These are phyloP conservation scores for Beauveria asiatica DNA, from an alignment of 2,329 filamentous ascomycete species.

Conservation along the genomic window DNA sequence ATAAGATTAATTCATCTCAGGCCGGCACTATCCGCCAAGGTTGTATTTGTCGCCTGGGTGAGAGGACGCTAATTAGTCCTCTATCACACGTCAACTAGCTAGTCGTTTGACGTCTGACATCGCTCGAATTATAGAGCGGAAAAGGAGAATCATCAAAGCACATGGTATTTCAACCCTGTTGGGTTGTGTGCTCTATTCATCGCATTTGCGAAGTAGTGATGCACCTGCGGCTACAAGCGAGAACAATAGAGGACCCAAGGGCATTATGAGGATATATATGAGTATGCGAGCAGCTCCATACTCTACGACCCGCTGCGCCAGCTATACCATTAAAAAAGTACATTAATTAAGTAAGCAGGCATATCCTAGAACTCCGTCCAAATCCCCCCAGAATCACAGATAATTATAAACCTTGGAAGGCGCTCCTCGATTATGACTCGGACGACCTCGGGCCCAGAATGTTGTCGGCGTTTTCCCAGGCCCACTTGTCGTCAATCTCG, in stretches of 20 bases:
- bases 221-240: too few species aligned
- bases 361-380: too few species aligned
- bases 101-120: not conserved
- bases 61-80: not conserved
- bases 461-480: constrained; percentile 1
- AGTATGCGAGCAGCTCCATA: too few species aligned
- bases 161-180: not conserved
- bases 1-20: not conserved
- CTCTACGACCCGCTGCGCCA: too few species aligned
- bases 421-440: not conserved
- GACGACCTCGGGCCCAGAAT: not conserved
- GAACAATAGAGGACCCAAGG: too few species aligned
- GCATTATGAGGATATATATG: too few species aligned
- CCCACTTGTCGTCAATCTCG: not conserved
- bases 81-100: not conserved
- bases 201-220: too few species aligned
- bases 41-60: not conserved
- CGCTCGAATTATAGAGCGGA: not conserved
- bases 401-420: not conserved
- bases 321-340: too few species aligned
- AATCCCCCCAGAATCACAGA: too few species aligned
- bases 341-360: too few species aligned
- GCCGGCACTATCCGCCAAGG: not conserved
- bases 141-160: not conserved
- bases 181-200: too few species aligned